Base-by-base conservation (phyloP, 2,329 filamentous ascomycete species). In the Neopestalotiopsis clavispora region DNA sequence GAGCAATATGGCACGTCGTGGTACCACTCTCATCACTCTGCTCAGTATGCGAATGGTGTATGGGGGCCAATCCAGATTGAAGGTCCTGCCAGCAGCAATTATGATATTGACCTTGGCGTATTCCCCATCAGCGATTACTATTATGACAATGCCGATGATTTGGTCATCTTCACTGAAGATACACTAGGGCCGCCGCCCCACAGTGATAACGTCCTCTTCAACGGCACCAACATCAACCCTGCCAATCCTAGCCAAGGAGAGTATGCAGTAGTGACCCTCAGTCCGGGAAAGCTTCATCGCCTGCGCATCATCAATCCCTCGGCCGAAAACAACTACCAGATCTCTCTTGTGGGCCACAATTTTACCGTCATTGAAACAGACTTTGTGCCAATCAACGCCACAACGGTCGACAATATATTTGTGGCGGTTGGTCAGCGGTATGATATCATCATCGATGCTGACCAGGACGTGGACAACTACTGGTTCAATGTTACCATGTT, bases 21-120 rank as follows among this genome's bases (percentile, higher is more conserved):
- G 79, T 77, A 70, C 56, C 69, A 71, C 66, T 71, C 81, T 49
- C 86, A 88, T 74, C 84, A 85, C 72, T 81, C 81, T 5, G 77
- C 80, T n/a, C 84, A 87, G 74, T 86, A 86, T 70, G 82, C 80
- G 34, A 84, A 89, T 70, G 88, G 88, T 12, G 76, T 88, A 0
- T 77, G 83, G 14, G 88, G 88, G 2, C 76, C 83, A 0, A 84
- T 90, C 40, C 75, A 87, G 49, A 83, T 88, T 67, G 77, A 84
- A 62, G 86, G 85, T 0, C 85, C 85, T 1, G 79, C 82, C 0
- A 80, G 81, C 10, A 80, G 80, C 56, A 81, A 85, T 73, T 87
- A 86, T 72, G 87, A 89, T 67, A 78, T 84, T 57, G 87, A 89
- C 71, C 80, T 88, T 0, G 87, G 87, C 10, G 75, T 81, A 3